Conservation (phyloP, 2,329 filamentous ascomycete species). For the Remersonia thermophila region DNA sequence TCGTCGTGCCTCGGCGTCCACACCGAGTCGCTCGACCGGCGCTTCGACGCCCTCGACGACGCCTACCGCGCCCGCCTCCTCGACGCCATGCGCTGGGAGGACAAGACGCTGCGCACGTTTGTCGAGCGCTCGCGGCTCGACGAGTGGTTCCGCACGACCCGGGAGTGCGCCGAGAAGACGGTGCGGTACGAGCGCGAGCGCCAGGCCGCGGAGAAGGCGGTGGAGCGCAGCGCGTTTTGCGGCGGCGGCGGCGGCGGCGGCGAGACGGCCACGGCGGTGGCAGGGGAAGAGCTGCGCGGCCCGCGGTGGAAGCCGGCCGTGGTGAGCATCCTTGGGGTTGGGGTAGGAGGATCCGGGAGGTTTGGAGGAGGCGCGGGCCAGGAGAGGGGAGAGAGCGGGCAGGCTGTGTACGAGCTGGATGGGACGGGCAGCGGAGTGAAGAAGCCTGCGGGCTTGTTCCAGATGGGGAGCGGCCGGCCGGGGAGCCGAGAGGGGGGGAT, state of each 20-base stretch:
- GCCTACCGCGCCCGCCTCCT: conserved; percentile 54
- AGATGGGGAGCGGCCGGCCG: too few species aligned
- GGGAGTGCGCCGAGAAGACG: conserved; percentile 19
- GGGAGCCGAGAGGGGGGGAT: not conserved
- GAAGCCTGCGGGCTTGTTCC: too few species aligned
- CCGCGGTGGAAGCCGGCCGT: too few species aligned
- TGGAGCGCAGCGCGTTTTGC: not conserved
- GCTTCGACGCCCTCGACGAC: conserved; percentile 47
- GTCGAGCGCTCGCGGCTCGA: conserved; percentile 57
- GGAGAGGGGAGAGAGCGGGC: too few species aligned
- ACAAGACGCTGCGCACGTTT: conserved; percentile 49
- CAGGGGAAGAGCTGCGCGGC: not conserved
- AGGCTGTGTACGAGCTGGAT: too few species aligned
- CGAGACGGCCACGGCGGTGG: not conserved
- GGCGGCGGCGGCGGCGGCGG: not conserved
- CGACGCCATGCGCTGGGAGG: conserved; percentile 62
- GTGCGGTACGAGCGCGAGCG: conserved; percentile 15
- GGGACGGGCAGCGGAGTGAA: too few species aligned
- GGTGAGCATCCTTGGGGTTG: too few species aligned
- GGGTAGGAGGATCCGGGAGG: too few species aligned
- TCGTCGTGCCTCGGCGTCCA: conserved; percentile 47
- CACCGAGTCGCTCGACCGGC: conserved; percentile 47
- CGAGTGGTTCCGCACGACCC: conserved; percentile 42
- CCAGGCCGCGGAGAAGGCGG: conserved; percentile 6
- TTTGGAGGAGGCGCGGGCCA: too few species aligned